Base-by-base conservation (phyloP, 225 moss, liverwort and hornwort genomes). In the Thuidium tamariscinum region DNA sequence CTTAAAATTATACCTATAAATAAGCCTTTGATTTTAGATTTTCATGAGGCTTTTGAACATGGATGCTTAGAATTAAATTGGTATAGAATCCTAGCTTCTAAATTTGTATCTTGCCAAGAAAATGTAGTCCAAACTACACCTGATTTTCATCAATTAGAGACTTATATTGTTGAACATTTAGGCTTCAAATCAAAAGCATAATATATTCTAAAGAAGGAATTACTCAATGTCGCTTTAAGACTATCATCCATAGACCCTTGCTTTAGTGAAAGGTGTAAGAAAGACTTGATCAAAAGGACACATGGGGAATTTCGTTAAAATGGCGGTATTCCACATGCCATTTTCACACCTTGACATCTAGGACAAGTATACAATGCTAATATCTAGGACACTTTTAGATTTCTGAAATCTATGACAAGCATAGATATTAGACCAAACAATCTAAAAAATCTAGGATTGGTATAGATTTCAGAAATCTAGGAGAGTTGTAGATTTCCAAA, bases 71-170 rank as follows among this genome's bases (percentile, higher is more conserved):
- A 65, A 36, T 19, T 36, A 5, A 19, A 66, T n/a, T 66, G 6
- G 10, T 12, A 37, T 12, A 2, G 0, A 34, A 12, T 2, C 13
- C 7, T 0, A 12, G 2, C 11, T 21, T 20, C 1, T 36, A 5
- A 10, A 67, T 22, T 67, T 37, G 7, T 37, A 2, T 22, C 10
- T 0, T 67, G 1, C 11, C 2, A 10, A 4, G 1, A 67, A 67
- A 37, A 67, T 22, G 67, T 37, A 3, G 37, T 1, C 0, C 37
- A 67, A 67, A 67, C 3, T 41, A 0, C 1, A 0, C 27, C 2
- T 23, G 0, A 26, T 69, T 25, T 69, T 25, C 13, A 42, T 26
- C 15, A 69, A 26, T 41, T 41, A 42, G 39, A 69, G 26, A 41
- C 15, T 41, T 42, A 15, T 41, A 8, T 41, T 25, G 2, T 14